Percentiles rank a stretch among this genome's conserved stretches.
These are phyloP conservation scores for Meyerozyma carpophila DNA, from an alignment of 1,139 yeast species.

Conservation along the genomic window DNA sequence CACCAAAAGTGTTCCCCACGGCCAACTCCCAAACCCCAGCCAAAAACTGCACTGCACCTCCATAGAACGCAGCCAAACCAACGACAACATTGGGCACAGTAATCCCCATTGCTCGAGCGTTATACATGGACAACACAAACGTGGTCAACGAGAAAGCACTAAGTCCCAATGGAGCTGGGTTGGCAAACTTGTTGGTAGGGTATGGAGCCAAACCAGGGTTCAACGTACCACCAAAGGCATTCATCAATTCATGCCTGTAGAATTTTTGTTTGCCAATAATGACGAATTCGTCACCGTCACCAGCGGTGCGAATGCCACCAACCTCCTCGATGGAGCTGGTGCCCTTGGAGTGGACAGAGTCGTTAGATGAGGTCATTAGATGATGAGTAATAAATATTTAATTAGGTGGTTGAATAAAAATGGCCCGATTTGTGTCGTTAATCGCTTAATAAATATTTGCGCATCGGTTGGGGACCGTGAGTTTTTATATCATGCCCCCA, in stretches of 20 bases:
- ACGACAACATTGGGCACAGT: constrained; percentile 42
- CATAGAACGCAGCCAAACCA: constrained; percentile 46
- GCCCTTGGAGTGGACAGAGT: not conserved
- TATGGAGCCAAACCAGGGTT: constrained; percentile 34
- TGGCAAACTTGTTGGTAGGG: constrained; percentile 37
- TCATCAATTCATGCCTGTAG: constrained; percentile 32
- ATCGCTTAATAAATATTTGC: too few relatives aligned
- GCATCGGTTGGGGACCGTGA: not conserved
- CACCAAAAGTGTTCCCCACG: constrained; percentile 62
- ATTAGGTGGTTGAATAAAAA: not conserved
- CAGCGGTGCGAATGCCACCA: constrained; percentile 9
- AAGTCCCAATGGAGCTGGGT: constrained; percentile 61
- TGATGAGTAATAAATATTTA: not conserved
- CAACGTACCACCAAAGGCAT: constrained; percentile 39
- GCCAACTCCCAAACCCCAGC: constrained; percentile 65
- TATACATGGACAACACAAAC: constrained; percentile 42
- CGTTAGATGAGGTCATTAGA: not conserved
- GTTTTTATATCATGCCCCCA: not conserved
- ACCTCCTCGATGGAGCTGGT: not conserved
- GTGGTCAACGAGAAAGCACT: constrained; percentile 50
- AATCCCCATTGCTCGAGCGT: constrained; percentile 51
- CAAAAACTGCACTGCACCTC: constrained; percentile 60
- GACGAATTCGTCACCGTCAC: constrained; percentile 21
- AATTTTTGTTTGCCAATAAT: constrained; percentile 29
- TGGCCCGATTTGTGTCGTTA: not conserved